phyloP scores from a whole-genome alignment of 192 early-diverging fungal species.

The Nowakowskiella sp. region DNA sequence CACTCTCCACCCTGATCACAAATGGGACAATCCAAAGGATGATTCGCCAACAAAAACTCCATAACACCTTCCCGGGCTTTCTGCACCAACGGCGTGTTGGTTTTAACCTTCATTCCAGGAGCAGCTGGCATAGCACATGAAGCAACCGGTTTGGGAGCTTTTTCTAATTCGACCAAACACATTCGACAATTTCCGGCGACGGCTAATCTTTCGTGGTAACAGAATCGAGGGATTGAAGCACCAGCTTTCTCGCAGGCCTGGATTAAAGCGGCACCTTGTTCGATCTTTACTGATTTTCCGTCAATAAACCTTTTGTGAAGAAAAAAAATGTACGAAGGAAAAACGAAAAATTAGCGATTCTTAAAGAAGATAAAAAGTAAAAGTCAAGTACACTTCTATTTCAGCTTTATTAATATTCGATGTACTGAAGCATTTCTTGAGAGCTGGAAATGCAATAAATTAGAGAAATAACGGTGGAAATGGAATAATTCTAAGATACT shows the following conservation, averaged over 20 bases:
- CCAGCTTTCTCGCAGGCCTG: slow-evolving; percentile 97
- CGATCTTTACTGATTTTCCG: slow-evolving; percentile 81
- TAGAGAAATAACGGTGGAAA: too few species aligned
- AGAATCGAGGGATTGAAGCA: slow-evolving; percentile 75
- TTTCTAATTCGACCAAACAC: slow-evolving; percentile 98
- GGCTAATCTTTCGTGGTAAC: slow-evolving; percentile 85
- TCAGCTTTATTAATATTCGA: background rate
- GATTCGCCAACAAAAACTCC: slow-evolving; percentile 90
- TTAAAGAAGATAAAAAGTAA: background rate
- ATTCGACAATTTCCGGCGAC: slow-evolving; percentile 99
- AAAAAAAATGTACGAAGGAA: background rate
- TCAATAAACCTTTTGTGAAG: slow-evolving; percentile 62
- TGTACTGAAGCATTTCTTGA: too few species aligned
- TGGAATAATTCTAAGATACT: too few species aligned
- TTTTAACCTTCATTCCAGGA: slow-evolving; percentile 96
- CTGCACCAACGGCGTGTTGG: slow-evolving; percentile 86
- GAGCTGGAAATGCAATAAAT: too few species aligned
- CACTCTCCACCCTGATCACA: slow-evolving; percentile 99
- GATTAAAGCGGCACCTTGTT: slow-evolving; percentile 88
- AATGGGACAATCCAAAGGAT: slow-evolving; percentile 96
- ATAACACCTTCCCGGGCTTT: slow-evolving; percentile 77
- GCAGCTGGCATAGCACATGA: slow-evolving; percentile 97
- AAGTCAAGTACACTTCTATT: background rate
- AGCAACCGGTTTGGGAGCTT: slow-evolving; percentile 89
- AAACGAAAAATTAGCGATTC: slow-evolving; percentile 4